Percentiles rank a stretch among this genome's conserved stretches.
These are phyloP conservation scores for Penicillium coprophilum DNA, from an alignment of 495 filamentous ascomycete genomes.

Conservation along the genomic window DNA sequence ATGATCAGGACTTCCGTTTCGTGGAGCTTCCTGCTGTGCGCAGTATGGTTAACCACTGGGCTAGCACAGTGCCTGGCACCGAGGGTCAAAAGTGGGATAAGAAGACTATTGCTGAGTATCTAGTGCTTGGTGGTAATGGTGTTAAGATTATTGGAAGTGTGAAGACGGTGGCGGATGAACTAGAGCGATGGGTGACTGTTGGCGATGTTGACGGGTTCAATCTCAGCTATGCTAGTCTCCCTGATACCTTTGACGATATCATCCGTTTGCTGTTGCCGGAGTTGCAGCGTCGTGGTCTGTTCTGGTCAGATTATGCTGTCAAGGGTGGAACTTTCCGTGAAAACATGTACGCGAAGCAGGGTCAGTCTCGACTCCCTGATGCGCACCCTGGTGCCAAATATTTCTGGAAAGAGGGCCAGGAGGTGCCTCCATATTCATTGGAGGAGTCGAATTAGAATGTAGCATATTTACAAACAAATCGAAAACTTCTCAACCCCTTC, in stretches of 20 bases:
- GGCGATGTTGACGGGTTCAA: slow-evolving; percentile 66
- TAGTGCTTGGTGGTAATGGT: slow-evolving; percentile 59
- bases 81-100: slow-evolving; percentile 60
- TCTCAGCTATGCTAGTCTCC: slow-evolving; percentile 57
- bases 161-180: slow-evolving; percentile 57
- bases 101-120: slow-evolving; percentile 58
- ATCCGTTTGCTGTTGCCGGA: slow-evolving; percentile 49
- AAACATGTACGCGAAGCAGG: slow-evolving; percentile 38
- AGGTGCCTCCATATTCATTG: slow-evolving; percentile 30
- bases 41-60: slow-evolving; percentile 44
- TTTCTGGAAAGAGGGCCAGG: slow-evolving; percentile 43
- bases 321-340: slow-evolving; percentile 48
- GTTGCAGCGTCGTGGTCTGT: slow-evolving; percentile 46
- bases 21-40: slow-evolving; percentile 60
- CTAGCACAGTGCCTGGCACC: slow-evolving; percentile 39
- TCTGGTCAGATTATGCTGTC: slow-evolving; percentile 47
- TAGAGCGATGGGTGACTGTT: slow-evolving; percentile 61
- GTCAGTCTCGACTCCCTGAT: slow-evolving; percentile 39
- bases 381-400: slow-evolving; percentile 48
- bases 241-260: slow-evolving; percentile 64
- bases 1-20: slow-evolving; percentile 55
- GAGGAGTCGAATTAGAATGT: slow-evolving; percentile 12
- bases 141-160: slow-evolving; percentile 57
- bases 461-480: neutral
- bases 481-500: no score